Evolutionary conservation across 495 filamentous ascomycete genomes (phyloP), one percentile per base, ranked within the genome.

Genomic region (Melanomma pulvis-pyrius): DNA sequence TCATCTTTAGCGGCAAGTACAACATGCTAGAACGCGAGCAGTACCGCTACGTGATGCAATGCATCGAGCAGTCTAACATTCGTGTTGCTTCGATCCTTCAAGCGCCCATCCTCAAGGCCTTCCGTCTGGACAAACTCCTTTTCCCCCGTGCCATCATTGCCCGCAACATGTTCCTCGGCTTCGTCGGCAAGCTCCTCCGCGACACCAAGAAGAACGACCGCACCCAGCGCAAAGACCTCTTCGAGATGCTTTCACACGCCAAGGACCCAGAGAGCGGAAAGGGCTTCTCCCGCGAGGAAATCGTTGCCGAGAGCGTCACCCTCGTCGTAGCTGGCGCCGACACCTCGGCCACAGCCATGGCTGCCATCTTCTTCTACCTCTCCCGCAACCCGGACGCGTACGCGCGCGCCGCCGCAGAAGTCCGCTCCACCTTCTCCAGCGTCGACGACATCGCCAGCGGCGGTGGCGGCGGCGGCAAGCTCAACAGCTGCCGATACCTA

Each of bases 321-420:
- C 39, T 51, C n/a, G 48, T 51, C n/a, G 48, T 51, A 3, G 48
- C 30, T 25, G 63, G 63, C 21, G 49, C 63, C 1, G 54, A 75
- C 56, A 78, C 74, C 50, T 73, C 70, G 1, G 63, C 78, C 11
- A 74, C 65, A 0, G 58, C 69, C 24, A 53, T 78, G 17, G 30
- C 63, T n/a, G 72, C 74, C 1, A 52, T 66, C 9, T 71, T 90
- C 34, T 89, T 85, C 79, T 88, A 90, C 71, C 82, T 90, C 26
- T 72, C 81, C 19, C 80, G 79, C 11, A 80, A 83, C 53, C 78
- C 80, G 0, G 48, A 60, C 0, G 77, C 75, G 11, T 72, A 84
- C 36, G 70, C 69, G 1, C 76, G 71, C 6, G 65, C 87, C n/a
- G 74, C 72, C 28, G 50, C 74, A 0, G 86, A 88, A 63, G 74